Percentiles rank a stretch among this genome's conserved stretches.
Evolutionary conservation across 331 rosid genomes (phyloP).

Genomic region (Cydonia oblonga): DNA sequence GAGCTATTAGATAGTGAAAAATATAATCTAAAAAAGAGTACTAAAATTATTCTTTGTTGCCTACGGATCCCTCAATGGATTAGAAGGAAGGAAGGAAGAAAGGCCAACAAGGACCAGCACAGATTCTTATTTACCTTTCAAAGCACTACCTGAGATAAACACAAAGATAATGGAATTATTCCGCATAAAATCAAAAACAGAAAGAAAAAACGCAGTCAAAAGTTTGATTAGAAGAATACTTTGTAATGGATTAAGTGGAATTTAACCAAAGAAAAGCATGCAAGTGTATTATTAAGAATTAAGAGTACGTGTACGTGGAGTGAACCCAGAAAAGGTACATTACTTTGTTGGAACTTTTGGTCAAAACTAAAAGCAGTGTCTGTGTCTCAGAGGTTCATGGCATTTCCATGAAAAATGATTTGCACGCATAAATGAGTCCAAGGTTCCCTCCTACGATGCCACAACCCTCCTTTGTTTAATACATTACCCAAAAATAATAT

Average conservation of each 20-base stretch:
- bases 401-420: not conserved
- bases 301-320: not conserved
- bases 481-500: not conserved
- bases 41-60: no score
- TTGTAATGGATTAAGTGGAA: not conserved
- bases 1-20: no score
- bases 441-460: not conserved
- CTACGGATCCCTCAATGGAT: not conserved
- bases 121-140: not conserved
- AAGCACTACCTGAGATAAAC: not conserved
- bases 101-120: conserved; percentile 6
- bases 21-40: no score
- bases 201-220: not conserved
- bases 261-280: not conserved
- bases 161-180: not conserved
- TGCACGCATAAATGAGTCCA: not conserved
- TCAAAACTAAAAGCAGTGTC: not conserved
- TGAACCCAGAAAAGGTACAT: no score
- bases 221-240: not conserved
- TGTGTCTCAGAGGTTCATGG: not conserved
- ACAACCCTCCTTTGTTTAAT: not conserved
- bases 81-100: not conserved
- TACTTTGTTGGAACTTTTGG: not conserved
- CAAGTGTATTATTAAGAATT: not conserved
- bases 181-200: not conserved